Percentiles rank a stretch among this genome's conserved stretches.
phyloP scores from a whole-genome alignment of 768 basidiomycete species.

The Epithele typhae region DNA sequence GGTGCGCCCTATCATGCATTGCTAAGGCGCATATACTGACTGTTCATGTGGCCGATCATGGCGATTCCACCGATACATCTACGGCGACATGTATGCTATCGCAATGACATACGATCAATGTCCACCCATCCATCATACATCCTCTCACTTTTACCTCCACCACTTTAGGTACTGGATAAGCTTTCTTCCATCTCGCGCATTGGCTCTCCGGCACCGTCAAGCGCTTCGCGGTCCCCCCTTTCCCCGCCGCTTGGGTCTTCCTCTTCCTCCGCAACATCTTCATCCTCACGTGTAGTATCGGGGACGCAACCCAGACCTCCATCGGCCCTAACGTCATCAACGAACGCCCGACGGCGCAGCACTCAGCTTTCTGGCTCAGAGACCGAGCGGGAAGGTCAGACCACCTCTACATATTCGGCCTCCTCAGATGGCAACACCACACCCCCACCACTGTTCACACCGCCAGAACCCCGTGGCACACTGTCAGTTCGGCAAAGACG shows the following conservation, averaged over 20 bases:
- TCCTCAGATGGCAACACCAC: constrained; percentile 37
- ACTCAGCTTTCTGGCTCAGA: constrained; percentile 64
- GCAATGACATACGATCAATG: no score
- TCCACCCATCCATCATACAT: no score
- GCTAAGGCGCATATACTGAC: constrained; percentile 3
- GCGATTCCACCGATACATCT: neutral
- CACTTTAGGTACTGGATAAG: constrained; percentile 66
- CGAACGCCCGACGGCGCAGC: constrained; percentile 18
- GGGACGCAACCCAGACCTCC: constrained; percentile 20
- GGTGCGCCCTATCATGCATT: constrained; percentile 37
- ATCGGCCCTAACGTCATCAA: constrained; percentile 27
- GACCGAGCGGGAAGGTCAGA: constrained; percentile 66
- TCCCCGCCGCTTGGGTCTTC: constrained; percentile 31
- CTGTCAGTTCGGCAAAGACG: constrained; percentile 36
- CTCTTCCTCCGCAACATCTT: constrained; percentile 30
- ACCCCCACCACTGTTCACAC: constrained; percentile 31
- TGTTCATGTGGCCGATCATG: neutral
- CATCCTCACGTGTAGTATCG: constrained; percentile 3
- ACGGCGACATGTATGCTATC: neutral
- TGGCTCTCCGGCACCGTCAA: constrained; percentile 49
- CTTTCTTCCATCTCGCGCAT: constrained; percentile 55
- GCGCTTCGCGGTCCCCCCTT: constrained; percentile 32
- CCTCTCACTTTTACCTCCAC: neutral
- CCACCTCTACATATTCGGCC: constrained; percentile 19
- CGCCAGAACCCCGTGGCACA: constrained; percentile 16